phyloP scores from a whole-genome alignment of 371 early-diverging fungal genomes.

The Chytridiales sp. region DNA sequence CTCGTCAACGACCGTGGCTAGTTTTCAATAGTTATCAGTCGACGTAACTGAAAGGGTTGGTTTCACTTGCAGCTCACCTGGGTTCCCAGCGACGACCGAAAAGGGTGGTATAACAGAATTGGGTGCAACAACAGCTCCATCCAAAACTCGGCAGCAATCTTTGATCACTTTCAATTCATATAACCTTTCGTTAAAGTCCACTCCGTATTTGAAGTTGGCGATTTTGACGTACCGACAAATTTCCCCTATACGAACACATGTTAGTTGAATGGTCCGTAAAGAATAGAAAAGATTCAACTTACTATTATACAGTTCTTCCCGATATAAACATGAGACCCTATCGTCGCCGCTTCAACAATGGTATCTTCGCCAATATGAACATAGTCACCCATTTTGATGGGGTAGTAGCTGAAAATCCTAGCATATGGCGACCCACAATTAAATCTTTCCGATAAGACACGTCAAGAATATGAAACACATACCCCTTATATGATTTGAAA shows the following conservation, averaged over 20 bases:
- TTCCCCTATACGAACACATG: not conserved
- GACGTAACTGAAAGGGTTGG: too few relatives aligned
- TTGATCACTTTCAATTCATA: slow-evolving; percentile 95
- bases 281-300: slow-evolving; percentile 33
- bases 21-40: too few relatives aligned
- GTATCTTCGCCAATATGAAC: slow-evolving; percentile 60
- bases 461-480: slow-evolving; percentile 4
- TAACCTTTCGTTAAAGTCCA: too few relatives aligned
- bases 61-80: too few relatives aligned
- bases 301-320: slow-evolving; percentile 94
- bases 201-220: too few relatives aligned
- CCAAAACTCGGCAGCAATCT: slow-evolving; percentile 86
- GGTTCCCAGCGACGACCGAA: slow-evolving; percentile 79
- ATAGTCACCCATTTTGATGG: slow-evolving; percentile 76
- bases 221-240: too few relatives aligned
- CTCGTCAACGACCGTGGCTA: too few relatives aligned
- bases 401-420: slow-evolving; percentile 74
- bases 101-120: slow-evolving; percentile 90
- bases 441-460: not conserved
- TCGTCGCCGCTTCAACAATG: slow-evolving; percentile 89
- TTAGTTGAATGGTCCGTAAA: not conserved
- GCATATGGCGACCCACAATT: not conserved
- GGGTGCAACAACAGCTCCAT: slow-evolving; percentile 88
- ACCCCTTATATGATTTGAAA: slow-evolving; percentile 93
- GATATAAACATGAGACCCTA: slow-evolving; percentile 86